phyloP scores from a whole-genome alignment of 768 basidiomycete genomes.

The Amanita fuliginea region DNA sequence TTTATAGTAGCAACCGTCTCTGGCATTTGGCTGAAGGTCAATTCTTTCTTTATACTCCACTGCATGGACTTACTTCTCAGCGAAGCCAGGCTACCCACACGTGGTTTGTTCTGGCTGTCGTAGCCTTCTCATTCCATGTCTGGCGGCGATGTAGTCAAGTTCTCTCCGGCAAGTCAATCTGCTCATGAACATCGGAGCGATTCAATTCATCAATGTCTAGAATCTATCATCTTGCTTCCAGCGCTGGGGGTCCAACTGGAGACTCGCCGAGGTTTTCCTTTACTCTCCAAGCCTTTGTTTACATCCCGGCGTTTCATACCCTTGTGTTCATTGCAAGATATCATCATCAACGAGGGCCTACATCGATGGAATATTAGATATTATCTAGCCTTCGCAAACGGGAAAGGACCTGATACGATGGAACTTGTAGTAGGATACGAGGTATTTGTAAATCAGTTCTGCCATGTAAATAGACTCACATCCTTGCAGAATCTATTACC shows the following conservation, averaged over 20 bases:
- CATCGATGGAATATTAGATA: constrained; percentile 62
- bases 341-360: constrained; percentile 68
- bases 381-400: constrained; percentile 44
- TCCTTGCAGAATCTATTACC: constrained; percentile 51
- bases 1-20: constrained; percentile 19
- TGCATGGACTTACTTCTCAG: not conserved
- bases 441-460: constrained; percentile 26
- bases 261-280: constrained; percentile 47
- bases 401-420: constrained; percentile 16
- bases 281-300: constrained; percentile 17
- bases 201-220: constrained; percentile 21
- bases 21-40: constrained; percentile 22
- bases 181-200: constrained; percentile 4
- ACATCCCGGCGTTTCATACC: constrained; percentile 51
- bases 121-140: not conserved
- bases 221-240: constrained; percentile 60
- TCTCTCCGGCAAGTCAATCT: constrained; percentile 1
- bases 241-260: constrained; percentile 68
- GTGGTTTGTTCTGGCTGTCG: not conserved
- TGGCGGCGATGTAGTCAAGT: constrained; percentile 4
- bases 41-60: not conserved
- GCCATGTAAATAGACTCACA: not conserved
- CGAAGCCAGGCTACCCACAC: not conserved
- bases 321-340: constrained; percentile 37
- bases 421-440: constrained; percentile 46